These are phyloP conservation scores for Leavenworthia alabamica DNA, from an alignment of 345 rosid species.

Conservation along the genomic window DNA sequence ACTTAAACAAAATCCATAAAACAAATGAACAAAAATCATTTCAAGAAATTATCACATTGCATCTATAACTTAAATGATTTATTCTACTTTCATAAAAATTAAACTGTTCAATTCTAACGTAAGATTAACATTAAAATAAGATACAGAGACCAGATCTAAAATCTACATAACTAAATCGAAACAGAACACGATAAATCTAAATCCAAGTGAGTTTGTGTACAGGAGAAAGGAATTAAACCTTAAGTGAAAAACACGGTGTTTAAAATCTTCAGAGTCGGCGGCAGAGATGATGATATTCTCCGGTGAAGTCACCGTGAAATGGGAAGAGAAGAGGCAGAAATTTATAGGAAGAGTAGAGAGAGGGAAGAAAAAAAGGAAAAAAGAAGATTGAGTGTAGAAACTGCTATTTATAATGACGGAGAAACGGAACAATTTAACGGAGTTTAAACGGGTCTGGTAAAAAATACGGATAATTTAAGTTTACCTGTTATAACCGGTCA, in stretches of 20 bases:
- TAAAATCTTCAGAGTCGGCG: neutral
- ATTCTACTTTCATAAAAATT: neutral
- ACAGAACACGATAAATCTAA: neutral
- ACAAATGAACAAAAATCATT: neutral
- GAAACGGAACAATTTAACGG: slow-evolving; percentile 6
- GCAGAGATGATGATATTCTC: slow-evolving; percentile 16
- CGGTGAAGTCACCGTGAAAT: slow-evolving; percentile 35
- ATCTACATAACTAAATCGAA: slow-evolving; percentile 7
- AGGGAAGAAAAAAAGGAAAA: slow-evolving; percentile 14
- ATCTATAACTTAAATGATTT: neutral
- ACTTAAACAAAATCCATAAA: neutral
- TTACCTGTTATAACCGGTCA: slow-evolving; percentile 26
- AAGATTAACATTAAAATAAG: neutral
- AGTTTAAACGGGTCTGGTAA: slow-evolving; percentile 14
- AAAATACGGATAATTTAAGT: slow-evolving; percentile 6
- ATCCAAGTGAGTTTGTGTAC: slow-evolving; percentile 17
- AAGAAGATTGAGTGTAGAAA: neutral
- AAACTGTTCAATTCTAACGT: neutral
- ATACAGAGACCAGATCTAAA: slow-evolving; percentile 18
- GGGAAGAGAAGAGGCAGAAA: slow-evolving; percentile 14
- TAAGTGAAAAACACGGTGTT: neutral
- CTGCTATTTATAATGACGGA: slow-evolving; percentile 43
- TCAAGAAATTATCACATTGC: slow-evolving; percentile 13
- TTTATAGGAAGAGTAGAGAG: slow-evolving; percentile 13
- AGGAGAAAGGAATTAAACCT: slow-evolving; percentile 7